Base-by-base conservation (phyloP, 2,329 filamentous ascomycete genomes). In the Leptographium wingfieldii region DNA sequence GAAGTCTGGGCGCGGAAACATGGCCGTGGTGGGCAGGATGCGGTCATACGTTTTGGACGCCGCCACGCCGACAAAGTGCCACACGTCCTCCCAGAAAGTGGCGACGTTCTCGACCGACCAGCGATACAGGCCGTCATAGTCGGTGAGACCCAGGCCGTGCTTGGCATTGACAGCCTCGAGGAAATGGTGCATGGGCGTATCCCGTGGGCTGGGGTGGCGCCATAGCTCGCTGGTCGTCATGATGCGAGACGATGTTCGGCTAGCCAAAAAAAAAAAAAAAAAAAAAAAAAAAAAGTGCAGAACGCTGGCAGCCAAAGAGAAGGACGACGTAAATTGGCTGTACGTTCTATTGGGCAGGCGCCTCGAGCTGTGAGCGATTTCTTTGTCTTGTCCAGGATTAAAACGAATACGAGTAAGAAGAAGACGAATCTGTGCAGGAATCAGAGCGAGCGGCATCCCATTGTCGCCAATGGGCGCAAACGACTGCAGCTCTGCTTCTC, bases 1-100 rank as follows among this genome's bases (percentile, higher is more conserved):
- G 77, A 96, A 97, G 62, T 85, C 77, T 9, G 92, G 92, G 29
- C 90, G 85, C 29, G 92, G 92, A 67, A 91, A 97, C 80, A 97
- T 88, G 55, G 82, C 77, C 6, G 84, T 80, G 59, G 82, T 73
- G 49, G 80, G 70, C 29, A 87, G 82, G 22, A 96, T 76, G 51
- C 90, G 86, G 85, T 78, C 74, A 69, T 82, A 92, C 9, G 76
- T 72, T 67, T 76, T 77, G 29, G 87, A 87, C 5, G 88, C 83
- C 64, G 78, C 84, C 65, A 97, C 80, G 52, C 87, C 87, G 3
- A 88, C 88, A 72, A 87, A 92, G 51, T 88, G 77, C 92, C 92
- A 96, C 11, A 90, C 81, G 59, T 91, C 86, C 56, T 81, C 84
- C 92, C 92, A 97, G 71, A 96, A 95, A 1, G 79, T 75, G 29